Conservation (phyloP, 345 rosid species). For the Iberis pinnata region DNA sequence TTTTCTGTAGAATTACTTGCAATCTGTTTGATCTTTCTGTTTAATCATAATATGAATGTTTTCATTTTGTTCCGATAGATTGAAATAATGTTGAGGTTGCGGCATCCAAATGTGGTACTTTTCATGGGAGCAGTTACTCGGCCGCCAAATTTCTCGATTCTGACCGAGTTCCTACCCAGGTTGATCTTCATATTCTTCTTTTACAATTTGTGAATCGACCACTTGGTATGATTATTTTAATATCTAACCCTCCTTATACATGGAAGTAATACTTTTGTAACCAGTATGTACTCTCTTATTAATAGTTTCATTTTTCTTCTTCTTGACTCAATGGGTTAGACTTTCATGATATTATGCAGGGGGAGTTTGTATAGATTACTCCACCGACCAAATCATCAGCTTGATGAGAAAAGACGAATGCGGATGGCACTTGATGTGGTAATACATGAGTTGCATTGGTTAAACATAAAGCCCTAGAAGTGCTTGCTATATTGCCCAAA, state of each 20-base stretch:
- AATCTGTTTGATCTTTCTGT: neutral
- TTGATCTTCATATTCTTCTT: constrained; percentile 27
- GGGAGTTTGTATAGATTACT: constrained; percentile 89
- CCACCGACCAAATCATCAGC: constrained; percentile 67
- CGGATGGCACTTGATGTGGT: constrained; percentile 98
- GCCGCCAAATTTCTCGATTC: constrained; percentile 79
- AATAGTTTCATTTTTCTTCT: constrained; percentile 2
- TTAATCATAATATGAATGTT: constrained; percentile 8
- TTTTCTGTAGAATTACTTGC: constrained; percentile 8
- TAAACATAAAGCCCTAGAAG: neutral
- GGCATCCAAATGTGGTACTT: constrained; percentile 97
- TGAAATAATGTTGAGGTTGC: constrained; percentile 88
- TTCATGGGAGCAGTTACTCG: constrained; percentile 99
- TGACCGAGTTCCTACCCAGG: constrained; percentile 99
- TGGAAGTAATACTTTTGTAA: constrained; percentile 1
- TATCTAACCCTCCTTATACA: neutral
- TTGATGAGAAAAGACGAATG: constrained; percentile 87
- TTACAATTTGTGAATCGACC: constrained; percentile 2
- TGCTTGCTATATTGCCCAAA: neutral
- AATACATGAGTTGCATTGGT: constrained; percentile 24
- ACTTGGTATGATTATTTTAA: constrained; percentile 7
- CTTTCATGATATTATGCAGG: constrained; percentile 40
- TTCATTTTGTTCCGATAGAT: constrained; percentile 38
- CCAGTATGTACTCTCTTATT: constrained; percentile 2
- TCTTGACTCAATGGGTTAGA: neutral